Evolutionary conservation across 2,329 filamentous ascomycete species (phyloP), one percentile per base, ranked within the genome.

Genomic region (Tolypocladium album): DNA sequence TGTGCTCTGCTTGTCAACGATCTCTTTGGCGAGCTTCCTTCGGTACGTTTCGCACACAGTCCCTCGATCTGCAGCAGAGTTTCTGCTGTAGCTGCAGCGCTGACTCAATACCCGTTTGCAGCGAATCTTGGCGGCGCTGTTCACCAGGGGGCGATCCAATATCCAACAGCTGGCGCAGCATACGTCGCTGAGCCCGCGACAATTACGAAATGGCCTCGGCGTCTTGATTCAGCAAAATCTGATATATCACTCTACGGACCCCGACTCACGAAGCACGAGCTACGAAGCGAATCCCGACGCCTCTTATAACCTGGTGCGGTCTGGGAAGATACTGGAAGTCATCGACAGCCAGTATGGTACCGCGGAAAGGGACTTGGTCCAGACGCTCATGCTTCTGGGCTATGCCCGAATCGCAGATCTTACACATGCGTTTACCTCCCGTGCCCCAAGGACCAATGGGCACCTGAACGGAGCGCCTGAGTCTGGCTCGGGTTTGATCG

Each of bases 201-300:
- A 95, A 70, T 78, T 96, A 64, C 89, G 88, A 67, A 86, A 92
- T 75, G 92, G 89, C 24, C 81, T 99, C 58, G 87, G 86, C 58
- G 88, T 94, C 39, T 86, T 97, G 64, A 83, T 96, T 50, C 93
- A 97, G 71, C 89, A 96, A 71, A 91, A 92, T 69, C 83, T 97
- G 56, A 79, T 95, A 63, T 90, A 86, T 72, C 88, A 92, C 73
- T 82, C 86, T 64, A 84, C 85, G 65, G 82, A 86, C 61, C 71
- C 79, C 60, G 83, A 87, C 60, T 81, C 84, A 52, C 82, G 81
- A 55, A 72, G 80, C 57, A 88, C 89, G 31, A 86, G 85, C 70
- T 99, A 97, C 75, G 90, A 96, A 71, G 89, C 91, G 61, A 92
- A 97, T 68, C 79, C 87, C 70, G 79, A 86, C 65, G 85, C 87